These are phyloP conservation scores for Lecanicillium sp. DNA, from an alignment of 2,329 filamentous ascomycete genomes.

Conservation along the genomic window DNA sequence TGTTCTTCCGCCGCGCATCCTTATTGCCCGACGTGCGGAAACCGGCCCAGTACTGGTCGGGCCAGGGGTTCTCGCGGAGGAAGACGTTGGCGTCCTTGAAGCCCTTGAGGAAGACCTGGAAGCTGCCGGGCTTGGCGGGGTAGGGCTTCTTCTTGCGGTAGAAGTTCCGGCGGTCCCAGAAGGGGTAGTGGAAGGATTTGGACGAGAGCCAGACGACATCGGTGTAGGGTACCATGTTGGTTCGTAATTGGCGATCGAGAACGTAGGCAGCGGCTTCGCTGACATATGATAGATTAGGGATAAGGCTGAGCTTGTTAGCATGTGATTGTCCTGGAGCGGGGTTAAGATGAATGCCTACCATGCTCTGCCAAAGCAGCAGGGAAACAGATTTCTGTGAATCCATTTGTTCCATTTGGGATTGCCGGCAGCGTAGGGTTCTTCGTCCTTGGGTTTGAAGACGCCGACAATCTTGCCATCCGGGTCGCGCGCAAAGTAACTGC, in stretches of 20 bases:
- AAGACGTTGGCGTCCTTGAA: conserved; percentile 98
- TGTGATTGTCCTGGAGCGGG: conserved; percentile 9
- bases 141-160: conserved; percentile 82
- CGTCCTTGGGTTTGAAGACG: conserved; percentile 98
- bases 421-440: conserved; percentile 92
- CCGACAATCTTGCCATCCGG: conserved; percentile 89
- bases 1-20: conserved; percentile 62
- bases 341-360: conserved; percentile 51
- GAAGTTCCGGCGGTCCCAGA: conserved; percentile 87
- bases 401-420: conserved; percentile 99
- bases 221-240: conserved; percentile 91
- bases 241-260: conserved; percentile 81
- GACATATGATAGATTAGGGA: conserved; percentile 95
- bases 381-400: conserved; percentile 96
- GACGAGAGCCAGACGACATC: conserved; percentile 92
- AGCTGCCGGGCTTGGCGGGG: conserved; percentile 87
- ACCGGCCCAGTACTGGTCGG: conserved; percentile 72
- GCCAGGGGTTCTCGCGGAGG: conserved; percentile 91
- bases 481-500: conserved; percentile 95
- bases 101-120: conserved; percentile 94
- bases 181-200: conserved; percentile 97
- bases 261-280: conserved; percentile 97
- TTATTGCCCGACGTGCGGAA: conserved; percentile 52
- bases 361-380: conserved; percentile 91
- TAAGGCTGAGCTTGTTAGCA: conserved; percentile 49